phyloP scores from a whole-genome alignment of 495 filamentous ascomycete species.

The Penicillium desertorum region DNA sequence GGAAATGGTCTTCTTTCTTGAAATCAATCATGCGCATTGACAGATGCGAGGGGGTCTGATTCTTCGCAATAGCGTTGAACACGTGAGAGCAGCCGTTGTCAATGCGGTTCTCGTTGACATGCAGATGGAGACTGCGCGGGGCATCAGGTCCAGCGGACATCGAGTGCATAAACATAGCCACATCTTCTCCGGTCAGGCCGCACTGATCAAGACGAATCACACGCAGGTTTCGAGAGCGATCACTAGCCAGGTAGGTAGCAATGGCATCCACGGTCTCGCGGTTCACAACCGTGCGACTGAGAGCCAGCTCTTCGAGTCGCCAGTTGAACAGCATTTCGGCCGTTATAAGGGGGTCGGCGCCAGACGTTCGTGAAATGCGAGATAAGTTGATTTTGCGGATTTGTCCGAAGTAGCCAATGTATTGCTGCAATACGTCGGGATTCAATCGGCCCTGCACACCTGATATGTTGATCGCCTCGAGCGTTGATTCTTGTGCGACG shows the following conservation, averaged over 20 bases:
- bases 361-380: constrained; percentile 61
- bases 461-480: constrained; percentile 77
- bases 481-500: constrained; percentile 61
- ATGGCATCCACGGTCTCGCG: constrained; percentile 56
- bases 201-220: constrained; percentile 76
- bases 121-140: constrained; percentile 68
- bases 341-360: constrained; percentile 62
- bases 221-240: constrained; percentile 63
- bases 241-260: constrained; percentile 59
- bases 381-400: constrained; percentile 72
- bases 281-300: constrained; percentile 66
- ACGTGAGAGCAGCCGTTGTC: constrained; percentile 70
- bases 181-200: constrained; percentile 71
- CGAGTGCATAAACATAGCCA: constrained; percentile 74
- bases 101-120: constrained; percentile 79
- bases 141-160: constrained; percentile 55
- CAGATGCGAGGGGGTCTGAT: constrained; percentile 66
- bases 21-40: constrained; percentile 87
- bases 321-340: constrained; percentile 67
- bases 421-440: constrained; percentile 58
- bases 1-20: constrained; percentile 71
- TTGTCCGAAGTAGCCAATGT: constrained; percentile 66
- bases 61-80: constrained; percentile 63
- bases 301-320: constrained; percentile 70
- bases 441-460: constrained; percentile 72